Conservation (phyloP, 495 filamentous ascomycete species). For the Rostrohypoxylon terebratum region DNA sequence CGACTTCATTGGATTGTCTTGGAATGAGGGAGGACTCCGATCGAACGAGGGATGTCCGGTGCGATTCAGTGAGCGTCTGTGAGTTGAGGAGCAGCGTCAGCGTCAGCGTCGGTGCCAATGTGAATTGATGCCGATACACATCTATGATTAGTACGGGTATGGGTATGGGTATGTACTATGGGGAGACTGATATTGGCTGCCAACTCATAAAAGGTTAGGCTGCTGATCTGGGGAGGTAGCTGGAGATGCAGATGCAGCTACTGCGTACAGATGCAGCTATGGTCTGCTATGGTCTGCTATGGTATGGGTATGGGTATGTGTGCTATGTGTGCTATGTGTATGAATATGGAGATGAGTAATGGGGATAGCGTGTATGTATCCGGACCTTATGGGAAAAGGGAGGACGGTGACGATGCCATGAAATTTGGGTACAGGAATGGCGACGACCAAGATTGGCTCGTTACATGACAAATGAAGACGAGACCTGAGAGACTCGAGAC, state of each 20-base stretch:
- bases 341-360: constrained; percentile 1
- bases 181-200: constrained; percentile 10
- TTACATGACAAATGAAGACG: constrained; percentile 26
- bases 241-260: constrained; percentile 14
- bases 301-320: constrained; percentile 17
- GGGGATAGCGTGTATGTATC: not conserved
- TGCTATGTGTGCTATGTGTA: not conserved
- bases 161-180: no score
- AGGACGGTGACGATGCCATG: constrained; percentile 28
- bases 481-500: constrained; percentile 16
- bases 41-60: constrained; percentile 19
- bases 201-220: constrained; percentile 27
- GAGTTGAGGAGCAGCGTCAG: not conserved
- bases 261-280: not conserved
- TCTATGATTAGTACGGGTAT: not conserved
- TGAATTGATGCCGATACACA: not conserved
- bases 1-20: constrained; percentile 50
- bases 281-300: no score
- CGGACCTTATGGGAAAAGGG: constrained; percentile 27
- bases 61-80: constrained; percentile 5
- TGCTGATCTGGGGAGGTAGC: constrained; percentile 35
- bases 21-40: constrained; percentile 27
- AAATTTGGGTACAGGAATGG: constrained; percentile 7
- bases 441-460: constrained; percentile 7
- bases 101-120: constrained; percentile 12